Percentiles rank a stretch among this genome's conserved stretches.
Conservation (phyloP, 1,139 yeast species). For the Lodderomyces parapsilosis region DNA sequence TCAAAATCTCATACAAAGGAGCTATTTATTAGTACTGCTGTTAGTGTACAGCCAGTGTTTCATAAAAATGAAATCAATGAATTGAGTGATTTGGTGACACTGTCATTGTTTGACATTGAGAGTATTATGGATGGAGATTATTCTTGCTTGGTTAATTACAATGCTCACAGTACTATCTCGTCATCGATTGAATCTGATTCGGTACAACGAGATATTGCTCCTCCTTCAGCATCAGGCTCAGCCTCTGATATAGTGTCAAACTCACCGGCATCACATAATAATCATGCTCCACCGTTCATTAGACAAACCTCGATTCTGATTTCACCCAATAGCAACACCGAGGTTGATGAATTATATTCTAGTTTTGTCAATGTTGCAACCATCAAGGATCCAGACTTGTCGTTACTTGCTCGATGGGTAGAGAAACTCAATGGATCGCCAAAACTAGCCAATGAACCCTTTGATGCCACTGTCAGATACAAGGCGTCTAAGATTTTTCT, state of each 20-base stretch:
- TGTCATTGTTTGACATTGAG: constrained; percentile 77
- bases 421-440: constrained; percentile 39
- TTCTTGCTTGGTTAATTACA: constrained; percentile 14
- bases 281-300: constrained; percentile 9
- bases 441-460: constrained; percentile 7
- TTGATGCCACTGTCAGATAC: constrained; percentile 22
- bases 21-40: constrained; percentile 85
- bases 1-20: constrained; percentile 94
- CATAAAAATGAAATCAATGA: constrained; percentile 85
- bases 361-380: constrained; percentile 65
- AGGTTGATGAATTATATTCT: constrained; percentile 63
- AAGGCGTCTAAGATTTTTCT: constrained; percentile 65
- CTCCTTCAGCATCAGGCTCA: not conserved
- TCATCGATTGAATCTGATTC: not conserved
- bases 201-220: constrained; percentile 2
- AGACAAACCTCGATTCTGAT: constrained; percentile 13
- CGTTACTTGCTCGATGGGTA: constrained; percentile 48
- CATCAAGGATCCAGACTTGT: constrained; percentile 43
- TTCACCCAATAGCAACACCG: constrained; percentile 24
- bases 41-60: constrained; percentile 94
- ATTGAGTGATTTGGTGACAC: constrained; percentile 78
- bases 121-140: constrained; percentile 80
- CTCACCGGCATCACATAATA: no score
- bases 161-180: constrained; percentile 1
- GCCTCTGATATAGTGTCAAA: no score